phyloP scores from a whole-genome alignment of 108 stramenopile species.

The Pseudonitzschia delicatissima region DNA sequence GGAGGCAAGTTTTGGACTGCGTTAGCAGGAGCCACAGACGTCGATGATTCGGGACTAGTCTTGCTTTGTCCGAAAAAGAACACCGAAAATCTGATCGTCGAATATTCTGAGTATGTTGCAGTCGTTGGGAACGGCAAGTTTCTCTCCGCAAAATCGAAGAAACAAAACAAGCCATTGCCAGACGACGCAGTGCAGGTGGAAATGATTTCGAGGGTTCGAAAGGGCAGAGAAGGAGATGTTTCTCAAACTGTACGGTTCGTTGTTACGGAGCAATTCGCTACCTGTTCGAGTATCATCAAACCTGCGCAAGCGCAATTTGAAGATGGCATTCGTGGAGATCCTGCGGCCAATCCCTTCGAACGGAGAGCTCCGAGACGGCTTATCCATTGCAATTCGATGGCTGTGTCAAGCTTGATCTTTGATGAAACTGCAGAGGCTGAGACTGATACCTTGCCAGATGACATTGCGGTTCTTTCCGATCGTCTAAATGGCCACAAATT shows the following conservation, averaged over 20 bases:
- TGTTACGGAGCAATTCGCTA: conserved; percentile 49
- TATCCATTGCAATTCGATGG: conserved; percentile 68
- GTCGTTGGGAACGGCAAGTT: conserved; percentile 73
- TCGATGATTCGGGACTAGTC: conserved; percentile 78
- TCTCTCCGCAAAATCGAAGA: conserved; percentile 36
- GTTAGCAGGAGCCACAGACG: conserved; percentile 67
- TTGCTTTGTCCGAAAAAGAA: conserved; percentile 63
- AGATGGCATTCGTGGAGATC: conserved; percentile 75
- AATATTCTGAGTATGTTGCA: conserved; percentile 56
- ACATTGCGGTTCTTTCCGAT: conserved; percentile 57
- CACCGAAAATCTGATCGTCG: conserved; percentile 44
- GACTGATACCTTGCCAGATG: conserved; percentile 52
- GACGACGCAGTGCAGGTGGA: conserved; percentile 38
- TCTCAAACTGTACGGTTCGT: conserved; percentile 53
- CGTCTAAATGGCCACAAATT: conserved; percentile 55
- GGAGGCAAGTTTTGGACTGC: conserved; percentile 85
- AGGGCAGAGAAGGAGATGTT: conserved; percentile 59
- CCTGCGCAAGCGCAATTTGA: conserved; percentile 55
- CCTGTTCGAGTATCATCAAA: conserved; percentile 52
- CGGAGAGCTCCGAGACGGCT: conserved; percentile 64
- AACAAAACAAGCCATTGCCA: conserved; percentile 3
- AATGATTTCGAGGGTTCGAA: conserved; percentile 49
- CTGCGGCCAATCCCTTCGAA: conserved; percentile 70
- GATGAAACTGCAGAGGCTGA: conserved; percentile 45
- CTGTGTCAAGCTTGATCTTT: conserved; percentile 53